These are phyloP conservation scores for Mycotypha africana DNA, from an alignment of 371 early-diverging fungal genomes.

Conservation along the genomic window DNA sequence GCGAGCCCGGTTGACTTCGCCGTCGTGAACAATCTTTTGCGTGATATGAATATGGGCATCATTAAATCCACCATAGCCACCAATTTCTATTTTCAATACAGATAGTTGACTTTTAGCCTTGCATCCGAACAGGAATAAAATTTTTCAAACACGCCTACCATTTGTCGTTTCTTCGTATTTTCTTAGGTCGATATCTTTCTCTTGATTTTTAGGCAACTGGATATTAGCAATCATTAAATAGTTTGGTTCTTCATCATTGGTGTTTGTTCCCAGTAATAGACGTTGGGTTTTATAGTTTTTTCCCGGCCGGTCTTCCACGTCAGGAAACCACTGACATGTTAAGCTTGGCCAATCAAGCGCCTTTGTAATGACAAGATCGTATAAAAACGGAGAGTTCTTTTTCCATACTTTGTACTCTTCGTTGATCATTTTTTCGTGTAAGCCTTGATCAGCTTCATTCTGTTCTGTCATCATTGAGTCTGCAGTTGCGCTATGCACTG, in stretches of 20 bases:
- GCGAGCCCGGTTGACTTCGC: slow-evolving; percentile 94
- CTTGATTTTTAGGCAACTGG: slow-evolving; percentile 79
- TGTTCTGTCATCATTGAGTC: too few species aligned
- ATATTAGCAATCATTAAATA: slow-evolving; percentile 92
- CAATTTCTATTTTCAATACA: slow-evolving; percentile 53
- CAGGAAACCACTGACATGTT: slow-evolving; percentile 98
- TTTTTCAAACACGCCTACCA: slow-evolving; percentile 12
- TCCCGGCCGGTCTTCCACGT: slow-evolving; percentile 81
- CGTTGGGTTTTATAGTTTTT: slow-evolving; percentile 88
- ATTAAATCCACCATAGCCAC: slow-evolving; percentile 75
- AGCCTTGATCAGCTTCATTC: too few species aligned
- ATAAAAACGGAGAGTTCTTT: slow-evolving; percentile 97
- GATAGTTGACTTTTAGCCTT: not conserved
- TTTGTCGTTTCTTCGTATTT: slow-evolving; percentile 59
- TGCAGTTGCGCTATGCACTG: too few species aligned
- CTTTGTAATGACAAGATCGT: slow-evolving; percentile 97
- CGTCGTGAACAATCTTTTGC: slow-evolving; percentile 92
- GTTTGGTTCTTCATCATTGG: slow-evolving; percentile 94
- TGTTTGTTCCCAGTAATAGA: slow-evolving; percentile 93
- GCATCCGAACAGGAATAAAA: not conserved
- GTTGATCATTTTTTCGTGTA: slow-evolving; percentile 84
- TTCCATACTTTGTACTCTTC: slow-evolving; percentile 99
- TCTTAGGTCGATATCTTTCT: slow-evolving; percentile 61
- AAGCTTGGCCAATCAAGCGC: slow-evolving; percentile 98
- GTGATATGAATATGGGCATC: slow-evolving; percentile 78